phyloP scores from a whole-genome alignment of 345 rosid species.

The Salix viminalis region DNA sequence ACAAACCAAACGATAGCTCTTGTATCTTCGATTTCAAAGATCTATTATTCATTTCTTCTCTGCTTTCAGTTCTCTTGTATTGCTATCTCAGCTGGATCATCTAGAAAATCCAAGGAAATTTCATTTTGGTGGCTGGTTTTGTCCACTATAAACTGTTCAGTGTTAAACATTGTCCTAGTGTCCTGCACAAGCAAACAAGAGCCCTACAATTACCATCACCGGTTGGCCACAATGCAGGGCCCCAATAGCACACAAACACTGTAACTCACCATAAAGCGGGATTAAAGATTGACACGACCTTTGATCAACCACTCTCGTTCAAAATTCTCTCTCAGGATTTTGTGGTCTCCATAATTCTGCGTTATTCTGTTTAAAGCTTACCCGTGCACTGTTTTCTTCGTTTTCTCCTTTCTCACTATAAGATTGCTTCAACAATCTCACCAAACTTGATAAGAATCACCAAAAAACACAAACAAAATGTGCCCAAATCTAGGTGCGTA shows the following conservation, averaged over 20 bases:
- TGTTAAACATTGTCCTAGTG: slow-evolving; percentile 12
- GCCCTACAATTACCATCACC: slow-evolving; percentile 22
- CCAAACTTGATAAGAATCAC: not conserved
- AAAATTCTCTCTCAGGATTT: not conserved
- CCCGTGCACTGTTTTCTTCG: not conserved
- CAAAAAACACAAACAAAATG: not conserved
- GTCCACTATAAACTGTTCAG: slow-evolving; percentile 23
- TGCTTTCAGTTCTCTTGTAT: not conserved
- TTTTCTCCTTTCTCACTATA: not conserved
- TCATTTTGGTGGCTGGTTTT: slow-evolving; percentile 27
- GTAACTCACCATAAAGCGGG: slow-evolving; percentile 21
- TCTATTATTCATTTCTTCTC: no score
- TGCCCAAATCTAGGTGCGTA: slow-evolving; percentile 3
- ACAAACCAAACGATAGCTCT: not conserved
- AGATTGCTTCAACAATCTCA: not conserved
- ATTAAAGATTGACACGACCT: slow-evolving; percentile 42
- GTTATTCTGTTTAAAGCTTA: not conserved
- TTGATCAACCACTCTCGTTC: slow-evolving; percentile 28
- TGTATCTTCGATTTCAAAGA: no score
- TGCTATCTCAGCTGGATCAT: not conserved
- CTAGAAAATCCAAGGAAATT: not conserved
- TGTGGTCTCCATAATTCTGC: slow-evolving; percentile 18
- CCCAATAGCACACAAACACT: slow-evolving; percentile 23
- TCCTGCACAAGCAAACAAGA: slow-evolving; percentile 37
- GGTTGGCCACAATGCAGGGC: slow-evolving; percentile 33